Base-by-base conservation (phyloP, 306 rosid species). In the Sicyos edulis region DNA sequence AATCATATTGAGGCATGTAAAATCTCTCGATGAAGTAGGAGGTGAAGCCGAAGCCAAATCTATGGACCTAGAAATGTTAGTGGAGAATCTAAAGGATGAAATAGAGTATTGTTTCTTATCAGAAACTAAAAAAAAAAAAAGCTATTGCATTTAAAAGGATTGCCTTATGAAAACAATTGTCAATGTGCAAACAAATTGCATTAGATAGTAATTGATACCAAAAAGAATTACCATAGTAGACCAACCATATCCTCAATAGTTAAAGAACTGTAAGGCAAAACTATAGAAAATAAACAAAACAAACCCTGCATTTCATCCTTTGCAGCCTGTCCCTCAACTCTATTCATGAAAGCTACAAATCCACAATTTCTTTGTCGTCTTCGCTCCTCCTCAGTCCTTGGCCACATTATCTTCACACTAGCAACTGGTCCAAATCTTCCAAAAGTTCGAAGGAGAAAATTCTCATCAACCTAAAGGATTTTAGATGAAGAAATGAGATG, bases 351-450 rank as follows among this genome's bases (percentile, higher is more conserved):
- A 84, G 99, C 99, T 47, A 95, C 99, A 87, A 95, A 95, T 69
- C 99, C 99, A 89, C 99, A 95, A 81, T 95, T 95, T 82, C 99
- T 91, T 89, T 95, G 97, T 70, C 99, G 87, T 82, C 90, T 82
- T 77, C 97, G 86, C 84, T 95, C 99, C 88, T 95, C 99, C 82
- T 95, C 99, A 20, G 99, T 95, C 79, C 99, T 84, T 76, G 99
- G 99, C 99, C 99, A 95, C 99, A 95, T 95, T 80, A 95, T 95
- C 84, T 95, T 95, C 83, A 95, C 99, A 70, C 99, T 95, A 60
- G 99, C 99, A 86, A 95, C 91, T 74, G 97, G 99, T 65, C 99
- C 99, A 79, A 95, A 95, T 89, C 99, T 89, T 82, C 99, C 99
- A 79, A 95, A 95, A 24, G 99, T 95, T 50, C 99, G 95, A 77